phyloP scores from a whole-genome alignment of 352 stramenopile genomes.

The Globisporangium uncinulatum region DNA sequence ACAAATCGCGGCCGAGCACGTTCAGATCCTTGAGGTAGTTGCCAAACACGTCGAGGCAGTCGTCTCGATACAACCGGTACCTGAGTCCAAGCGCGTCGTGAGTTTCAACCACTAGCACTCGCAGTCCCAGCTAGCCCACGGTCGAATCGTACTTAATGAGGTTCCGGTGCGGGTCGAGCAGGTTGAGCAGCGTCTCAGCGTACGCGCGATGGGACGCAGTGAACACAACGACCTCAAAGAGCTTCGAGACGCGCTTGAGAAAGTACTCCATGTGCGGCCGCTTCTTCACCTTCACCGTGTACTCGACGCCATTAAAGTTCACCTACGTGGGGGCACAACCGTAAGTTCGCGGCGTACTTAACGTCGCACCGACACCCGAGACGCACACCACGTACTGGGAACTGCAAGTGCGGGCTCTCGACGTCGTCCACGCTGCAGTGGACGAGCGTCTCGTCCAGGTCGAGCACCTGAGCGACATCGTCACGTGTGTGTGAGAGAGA shows the following conservation, averaged over 20 bases:
- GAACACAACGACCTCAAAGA: constrained; percentile 99
- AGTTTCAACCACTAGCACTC: constrained; percentile 20
- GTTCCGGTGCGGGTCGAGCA: constrained; percentile 92
- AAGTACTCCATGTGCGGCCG: constrained; percentile 95
- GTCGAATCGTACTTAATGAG: constrained; percentile 72
- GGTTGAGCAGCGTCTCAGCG: constrained; percentile 95
- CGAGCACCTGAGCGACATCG: constrained; percentile 72
- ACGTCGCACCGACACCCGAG: not conserved
- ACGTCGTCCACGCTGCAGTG: constrained; percentile 97
- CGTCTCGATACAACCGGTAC: constrained; percentile 93
- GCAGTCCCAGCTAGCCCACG: not conserved
- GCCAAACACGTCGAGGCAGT: constrained; percentile 94
- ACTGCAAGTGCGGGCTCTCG: constrained; percentile 92
- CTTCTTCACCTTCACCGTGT: constrained; percentile 96
- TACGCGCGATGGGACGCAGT: constrained; percentile 95
- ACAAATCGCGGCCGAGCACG: constrained; percentile 92
- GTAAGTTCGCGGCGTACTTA: not conserved
- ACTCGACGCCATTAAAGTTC: constrained; percentile 94
- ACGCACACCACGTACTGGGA: constrained; percentile 66
- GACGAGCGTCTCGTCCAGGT: constrained; percentile 99
- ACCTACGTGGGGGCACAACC: constrained; percentile 29
- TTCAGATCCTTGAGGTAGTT: constrained; percentile 99
- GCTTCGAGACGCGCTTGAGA: constrained; percentile 84
- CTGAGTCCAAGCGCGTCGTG: constrained; percentile 16
- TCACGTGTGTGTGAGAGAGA: not conserved